A percentile compares a stretch with the other conserved stretches of the same genome.
phyloP scores from a whole-genome alignment of 1,139 yeast species.

The Saccharomyces pastorianus region DNA sequence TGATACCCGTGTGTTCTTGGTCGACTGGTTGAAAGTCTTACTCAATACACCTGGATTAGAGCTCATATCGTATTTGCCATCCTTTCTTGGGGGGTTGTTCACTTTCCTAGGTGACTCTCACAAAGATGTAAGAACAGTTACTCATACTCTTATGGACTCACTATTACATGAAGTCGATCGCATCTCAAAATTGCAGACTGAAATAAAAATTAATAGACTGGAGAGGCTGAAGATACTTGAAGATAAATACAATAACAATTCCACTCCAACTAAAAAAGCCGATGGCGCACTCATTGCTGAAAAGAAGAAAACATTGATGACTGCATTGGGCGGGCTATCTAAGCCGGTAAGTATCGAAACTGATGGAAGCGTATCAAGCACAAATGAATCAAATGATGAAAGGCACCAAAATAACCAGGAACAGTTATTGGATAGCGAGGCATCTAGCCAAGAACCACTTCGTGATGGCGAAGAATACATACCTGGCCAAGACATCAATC shows the following conservation, averaged over 20 bases:
- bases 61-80: slow-evolving; percentile 77
- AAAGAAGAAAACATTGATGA: slow-evolving; percentile 28
- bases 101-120: slow-evolving; percentile 77
- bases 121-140: slow-evolving; percentile 79
- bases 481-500: slow-evolving; percentile 79
- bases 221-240: slow-evolving; percentile 5
- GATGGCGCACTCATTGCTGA: slow-evolving; percentile 31
- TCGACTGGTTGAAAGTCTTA: slow-evolving; percentile 84
- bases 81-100: slow-evolving; percentile 78
- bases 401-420: slow-evolving; percentile 6
- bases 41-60: slow-evolving; percentile 92
- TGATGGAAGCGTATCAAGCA: slow-evolving; percentile 5
- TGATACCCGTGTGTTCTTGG: slow-evolving; percentile 81
- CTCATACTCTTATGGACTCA: slow-evolving; percentile 66
- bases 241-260: slow-evolving; percentile 6
- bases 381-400: slow-evolving; percentile 8
- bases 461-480: slow-evolving; percentile 52
- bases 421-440: slow-evolving; percentile 7
- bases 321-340: slow-evolving; percentile 22
- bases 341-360: slow-evolving; percentile 12
- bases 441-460: slow-evolving; percentile 7
- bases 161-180: slow-evolving; percentile 75
- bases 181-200: slow-evolving; percentile 54
- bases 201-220: slow-evolving; percentile 16
- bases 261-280: slow-evolving; percentile 17